Evolutionary conservation across 805 yeast species (phyloP).

Genomic region (Starmerella roubikii): DNA sequence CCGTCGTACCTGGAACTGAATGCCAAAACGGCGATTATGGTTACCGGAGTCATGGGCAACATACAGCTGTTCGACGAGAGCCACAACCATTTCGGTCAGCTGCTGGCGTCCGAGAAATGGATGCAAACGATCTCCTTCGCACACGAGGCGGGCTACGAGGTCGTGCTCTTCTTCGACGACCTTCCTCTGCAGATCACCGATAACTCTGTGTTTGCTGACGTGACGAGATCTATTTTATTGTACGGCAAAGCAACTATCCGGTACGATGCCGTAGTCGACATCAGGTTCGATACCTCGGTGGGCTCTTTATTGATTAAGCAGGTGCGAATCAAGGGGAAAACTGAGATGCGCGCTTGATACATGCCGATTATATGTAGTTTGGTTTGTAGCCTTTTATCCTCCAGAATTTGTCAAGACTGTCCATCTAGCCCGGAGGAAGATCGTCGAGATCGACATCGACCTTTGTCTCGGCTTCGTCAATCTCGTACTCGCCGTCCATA

Average conservation of each 20-base stretch:
- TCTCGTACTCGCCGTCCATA: slow-evolving; percentile 35
- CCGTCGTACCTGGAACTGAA: slow-evolving; percentile 21
- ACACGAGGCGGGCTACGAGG: slow-evolving; percentile 23
- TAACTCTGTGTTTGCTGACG: slow-evolving; percentile 30
- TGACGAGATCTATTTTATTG: slow-evolving; percentile 32
- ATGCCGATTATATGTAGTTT: neutral
- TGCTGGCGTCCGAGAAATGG: slow-evolving; percentile 34
- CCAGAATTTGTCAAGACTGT: neutral
- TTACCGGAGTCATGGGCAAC: slow-evolving; percentile 31
- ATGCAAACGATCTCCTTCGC: slow-evolving; percentile 27
- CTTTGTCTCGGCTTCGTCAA: slow-evolving; percentile 36
- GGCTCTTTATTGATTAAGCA: slow-evolving; percentile 8
- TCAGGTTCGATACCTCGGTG: slow-evolving; percentile 9
- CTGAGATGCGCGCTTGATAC: slow-evolving; percentile 11
- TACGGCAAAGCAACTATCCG: slow-evolving; percentile 30
- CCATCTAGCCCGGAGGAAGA: slow-evolving; percentile 78
- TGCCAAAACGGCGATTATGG: slow-evolving; percentile 21
- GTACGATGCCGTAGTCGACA: slow-evolving; percentile 31
- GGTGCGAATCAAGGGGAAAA: slow-evolving; percentile 11
- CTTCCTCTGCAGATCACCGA: slow-evolving; percentile 34
- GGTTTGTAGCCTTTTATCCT: neutral
- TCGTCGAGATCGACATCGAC: slow-evolving; percentile 51
- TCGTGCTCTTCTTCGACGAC: slow-evolving; percentile 31
- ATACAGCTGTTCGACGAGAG: slow-evolving; percentile 31
- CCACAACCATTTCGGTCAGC: slow-evolving; percentile 31